These are phyloP conservation scores for Picea mariana DNA, from an alignment of 83 land plant species.

Conservation along the genomic window DNA sequence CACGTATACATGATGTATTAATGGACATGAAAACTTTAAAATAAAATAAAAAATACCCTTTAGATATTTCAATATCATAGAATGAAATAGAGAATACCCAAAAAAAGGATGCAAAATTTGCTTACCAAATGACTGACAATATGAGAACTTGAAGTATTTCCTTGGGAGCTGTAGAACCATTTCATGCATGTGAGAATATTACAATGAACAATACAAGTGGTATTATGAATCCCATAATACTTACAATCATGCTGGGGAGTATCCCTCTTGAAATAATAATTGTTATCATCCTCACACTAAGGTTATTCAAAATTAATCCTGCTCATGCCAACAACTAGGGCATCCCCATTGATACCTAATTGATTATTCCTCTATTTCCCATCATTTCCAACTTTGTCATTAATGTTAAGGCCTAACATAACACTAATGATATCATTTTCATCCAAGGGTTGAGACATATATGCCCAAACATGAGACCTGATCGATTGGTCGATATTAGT, in stretches of 20 bases:
- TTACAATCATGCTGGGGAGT: slow-evolving; percentile 90
- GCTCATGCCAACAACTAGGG: slow-evolving; percentile 69
- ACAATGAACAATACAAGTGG: slow-evolving; percentile 92
- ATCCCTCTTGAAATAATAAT: slow-evolving; percentile 80
- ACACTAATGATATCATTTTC: slow-evolving; percentile 11
- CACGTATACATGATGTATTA: too few species aligned
- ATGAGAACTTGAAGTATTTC: slow-evolving; percentile 96
- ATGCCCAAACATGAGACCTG: slow-evolving; percentile 40
- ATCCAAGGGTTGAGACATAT: slow-evolving; percentile 23
- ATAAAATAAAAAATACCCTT: too few species aligned
- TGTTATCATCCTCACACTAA: slow-evolving; percentile 62
- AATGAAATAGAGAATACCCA: background rate
- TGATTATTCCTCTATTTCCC: background rate
- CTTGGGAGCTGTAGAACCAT: slow-evolving; percentile 98
- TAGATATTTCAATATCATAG: background rate
- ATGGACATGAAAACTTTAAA: too few species aligned
- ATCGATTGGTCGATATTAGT: slow-evolving; percentile 64
- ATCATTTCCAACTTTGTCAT: background rate
- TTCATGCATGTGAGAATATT: slow-evolving; percentile 92
- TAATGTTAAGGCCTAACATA: slow-evolving; percentile 8
- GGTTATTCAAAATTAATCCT: slow-evolving; percentile 85
- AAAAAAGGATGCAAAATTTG: background rate
- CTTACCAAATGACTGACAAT: slow-evolving; percentile 97
- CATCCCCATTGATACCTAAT: slow-evolving; percentile 23
- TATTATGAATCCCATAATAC: slow-evolving; percentile 92